Percentiles rank a stretch among this genome's conserved stretches.
Evolutionary conservation across 331 rosid genomes (phyloP).

Genomic region (Rhamnella rubrinervis): DNA sequence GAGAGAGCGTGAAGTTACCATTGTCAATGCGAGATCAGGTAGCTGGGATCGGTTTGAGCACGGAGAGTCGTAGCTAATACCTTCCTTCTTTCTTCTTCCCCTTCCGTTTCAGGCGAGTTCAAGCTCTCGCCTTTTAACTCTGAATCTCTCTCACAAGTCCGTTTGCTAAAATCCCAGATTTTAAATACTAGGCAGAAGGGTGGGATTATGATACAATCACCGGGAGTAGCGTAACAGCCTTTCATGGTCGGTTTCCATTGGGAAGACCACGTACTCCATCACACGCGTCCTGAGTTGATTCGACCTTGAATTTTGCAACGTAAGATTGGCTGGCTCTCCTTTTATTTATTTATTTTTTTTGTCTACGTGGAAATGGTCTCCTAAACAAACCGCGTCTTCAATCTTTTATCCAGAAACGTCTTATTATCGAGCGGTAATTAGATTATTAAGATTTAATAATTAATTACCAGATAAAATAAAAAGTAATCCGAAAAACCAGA

Average conservation of each 20-base stretch:
- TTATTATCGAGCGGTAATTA: too few relatives aligned
- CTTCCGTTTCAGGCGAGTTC: constrained; percentile 35
- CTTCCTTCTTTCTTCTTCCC: background rate
- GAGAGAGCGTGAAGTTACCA: constrained; percentile 32
- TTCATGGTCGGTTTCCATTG: constrained; percentile 16
- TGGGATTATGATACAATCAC: constrained; percentile 13
- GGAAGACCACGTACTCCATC: background rate
- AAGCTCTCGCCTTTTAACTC: background rate
- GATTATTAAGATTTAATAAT: too few relatives aligned
- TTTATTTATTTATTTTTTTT: too few relatives aligned
- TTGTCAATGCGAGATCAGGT: constrained; percentile 26
- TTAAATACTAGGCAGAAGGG: background rate
- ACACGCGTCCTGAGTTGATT: constrained; percentile 33
- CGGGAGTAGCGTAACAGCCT: constrained; percentile 28
- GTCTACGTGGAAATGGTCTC: background rate
- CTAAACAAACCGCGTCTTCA: too few relatives aligned
- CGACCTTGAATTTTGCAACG: background rate
- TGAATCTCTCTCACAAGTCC: background rate
- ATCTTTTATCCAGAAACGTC: too few relatives aligned
- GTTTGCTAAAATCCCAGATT: background rate
- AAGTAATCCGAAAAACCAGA: too few relatives aligned
- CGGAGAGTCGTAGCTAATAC: constrained; percentile 33
- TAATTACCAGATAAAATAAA: too few relatives aligned
- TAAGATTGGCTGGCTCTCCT: background rate
- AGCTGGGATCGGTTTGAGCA: constrained; percentile 19